A percentile compares a stretch with the other conserved stretches of the same genome.
Evolutionary conservation across 2,329 filamentous ascomycete species (phyloP).

Genomic region (Pseudogymnoascus sp.): DNA sequence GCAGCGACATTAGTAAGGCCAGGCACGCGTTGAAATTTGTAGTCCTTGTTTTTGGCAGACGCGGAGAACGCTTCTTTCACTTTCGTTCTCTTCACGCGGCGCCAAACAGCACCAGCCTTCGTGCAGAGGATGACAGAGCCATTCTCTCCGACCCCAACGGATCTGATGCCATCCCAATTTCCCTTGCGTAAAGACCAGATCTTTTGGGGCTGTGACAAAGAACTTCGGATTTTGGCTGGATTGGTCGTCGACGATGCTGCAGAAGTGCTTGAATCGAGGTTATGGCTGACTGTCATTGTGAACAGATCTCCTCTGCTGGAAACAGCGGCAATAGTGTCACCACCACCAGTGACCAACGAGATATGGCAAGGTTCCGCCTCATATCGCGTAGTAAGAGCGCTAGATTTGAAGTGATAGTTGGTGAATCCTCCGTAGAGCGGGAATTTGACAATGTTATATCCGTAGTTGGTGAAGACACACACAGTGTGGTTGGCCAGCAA

Average conservation of each 20-base stretch:
- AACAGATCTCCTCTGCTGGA: constrained; percentile 82
- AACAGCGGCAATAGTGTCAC: constrained; percentile 84
- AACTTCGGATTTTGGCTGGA: constrained; percentile 75
- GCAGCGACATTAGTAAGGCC: constrained; percentile 77
- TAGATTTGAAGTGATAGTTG: constrained; percentile 60
- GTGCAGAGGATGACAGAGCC: constrained; percentile 94
- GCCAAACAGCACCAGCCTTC: constrained; percentile 87
- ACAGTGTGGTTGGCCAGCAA: constrained; percentile 82
- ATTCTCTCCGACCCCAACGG: constrained; percentile 83
- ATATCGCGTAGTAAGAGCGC: constrained; percentile 58
- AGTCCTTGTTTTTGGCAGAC: constrained; percentile 57
- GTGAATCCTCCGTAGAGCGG: constrained; percentile 64
- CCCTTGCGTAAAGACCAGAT: constrained; percentile 81
- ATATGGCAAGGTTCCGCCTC: constrained; percentile 62
- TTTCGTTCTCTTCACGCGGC: constrained; percentile 73
- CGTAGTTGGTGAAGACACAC: constrained; percentile 91
- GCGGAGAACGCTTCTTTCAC: constrained; percentile 55
- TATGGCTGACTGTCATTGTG: constrained; percentile 68
- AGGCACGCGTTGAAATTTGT: constrained; percentile 89
- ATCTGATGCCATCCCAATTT: constrained; percentile 62
- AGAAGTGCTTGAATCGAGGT: constrained; percentile 51
- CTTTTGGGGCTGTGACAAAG: constrained; percentile 65
- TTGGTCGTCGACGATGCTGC: constrained; percentile 74
- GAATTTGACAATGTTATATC: constrained; percentile 85
- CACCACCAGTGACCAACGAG: constrained; percentile 70